phyloP scores from a whole-genome alignment of 163 green algal species.

The Chloromonas sp. region DNA sequence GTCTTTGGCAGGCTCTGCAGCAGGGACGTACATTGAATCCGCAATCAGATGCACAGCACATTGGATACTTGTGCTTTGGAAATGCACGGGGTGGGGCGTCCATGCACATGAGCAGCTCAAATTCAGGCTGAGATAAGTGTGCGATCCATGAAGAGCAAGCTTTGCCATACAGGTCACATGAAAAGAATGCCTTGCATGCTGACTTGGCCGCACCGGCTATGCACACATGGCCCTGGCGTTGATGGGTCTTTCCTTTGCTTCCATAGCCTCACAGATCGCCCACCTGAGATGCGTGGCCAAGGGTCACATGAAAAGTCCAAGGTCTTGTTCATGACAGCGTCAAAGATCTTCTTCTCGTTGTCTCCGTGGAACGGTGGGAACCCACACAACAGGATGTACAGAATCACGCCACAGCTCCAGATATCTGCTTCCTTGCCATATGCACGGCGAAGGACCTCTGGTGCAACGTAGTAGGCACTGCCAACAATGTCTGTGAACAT shows the following conservation, averaged over 20 bases:
- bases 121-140: not conserved
- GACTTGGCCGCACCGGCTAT: too few species aligned
- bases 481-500: constrained; percentile 91
- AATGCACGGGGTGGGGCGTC: not conserved
- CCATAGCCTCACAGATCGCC: not conserved
- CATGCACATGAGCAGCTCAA: not conserved
- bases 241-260: too few species aligned
- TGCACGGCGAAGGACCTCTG: constrained; percentile 47
- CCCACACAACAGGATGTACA: constrained; percentile 96
- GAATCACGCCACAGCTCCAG: constrained; percentile 93
- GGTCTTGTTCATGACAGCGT: constrained; percentile 76
- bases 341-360: constrained; percentile 94
- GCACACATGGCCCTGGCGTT: too few species aligned
- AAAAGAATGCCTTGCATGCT: too few species aligned
- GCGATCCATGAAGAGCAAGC: not conserved
- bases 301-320: constrained; percentile 87
- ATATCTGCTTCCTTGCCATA: constrained; percentile 79
- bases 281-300: constrained; percentile 84
- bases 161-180: too few species aligned
- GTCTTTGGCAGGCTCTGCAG: constrained; percentile 75
- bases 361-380: constrained; percentile 95
- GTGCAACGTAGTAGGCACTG: constrained; percentile 94
- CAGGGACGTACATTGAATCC: too few species aligned
- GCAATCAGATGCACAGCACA: too few species aligned
- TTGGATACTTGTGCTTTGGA: too few species aligned